Percentiles rank a stretch among this genome's conserved stretches.
Evolutionary conservation across 768 basidiomycete genomes (phyloP).

Genomic region (Boletus coccyginus): DNA sequence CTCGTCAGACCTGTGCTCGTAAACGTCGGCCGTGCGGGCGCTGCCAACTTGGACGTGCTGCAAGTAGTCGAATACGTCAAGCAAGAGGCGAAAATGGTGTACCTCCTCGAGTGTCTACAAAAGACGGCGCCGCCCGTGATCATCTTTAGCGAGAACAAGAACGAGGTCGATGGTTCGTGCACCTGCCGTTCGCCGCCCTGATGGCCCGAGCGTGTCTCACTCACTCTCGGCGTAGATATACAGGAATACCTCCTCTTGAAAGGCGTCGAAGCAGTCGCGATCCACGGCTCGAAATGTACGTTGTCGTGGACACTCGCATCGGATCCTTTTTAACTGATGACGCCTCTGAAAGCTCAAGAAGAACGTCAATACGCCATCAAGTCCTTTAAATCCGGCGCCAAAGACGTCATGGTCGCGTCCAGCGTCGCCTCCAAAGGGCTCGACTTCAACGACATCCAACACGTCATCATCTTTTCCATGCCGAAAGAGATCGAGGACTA

Average conservation of each 20-base stretch:
- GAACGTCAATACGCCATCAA: constrained; percentile 99
- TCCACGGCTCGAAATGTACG: constrained; percentile 96
- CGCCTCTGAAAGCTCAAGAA: constrained; percentile 73
- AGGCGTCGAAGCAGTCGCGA: constrained; percentile 97
- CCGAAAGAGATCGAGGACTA: constrained; percentile 99
- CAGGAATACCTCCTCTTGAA: constrained; percentile 97
- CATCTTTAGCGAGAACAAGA: constrained; percentile 98
- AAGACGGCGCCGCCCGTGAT: constrained; percentile 98
- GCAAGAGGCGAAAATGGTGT: constrained; percentile 99
- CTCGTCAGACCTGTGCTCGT: constrained; percentile 93
- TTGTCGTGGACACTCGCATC: neutral
- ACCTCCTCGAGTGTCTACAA: constrained; percentile 93
- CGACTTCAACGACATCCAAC: constrained; percentile 98
- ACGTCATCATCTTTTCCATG: constrained; percentile 99
- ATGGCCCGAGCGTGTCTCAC: neutral
- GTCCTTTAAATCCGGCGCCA: constrained; percentile 94
- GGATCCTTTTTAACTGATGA: neutral
- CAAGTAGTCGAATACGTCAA: constrained; percentile 99
- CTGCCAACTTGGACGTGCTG: constrained; percentile 93
- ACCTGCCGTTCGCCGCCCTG: too few species aligned
- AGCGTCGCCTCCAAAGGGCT: constrained; percentile 97
- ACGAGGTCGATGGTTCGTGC: constrained; percentile 93
- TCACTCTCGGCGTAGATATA: constrained; percentile 64
- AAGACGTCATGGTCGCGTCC: constrained; percentile 99
- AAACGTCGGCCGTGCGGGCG: constrained; percentile 97